These are phyloP conservation scores for Saccharata proteae DNA, from an alignment of 2,329 filamentous ascomycete species.

Conservation along the genomic window DNA sequence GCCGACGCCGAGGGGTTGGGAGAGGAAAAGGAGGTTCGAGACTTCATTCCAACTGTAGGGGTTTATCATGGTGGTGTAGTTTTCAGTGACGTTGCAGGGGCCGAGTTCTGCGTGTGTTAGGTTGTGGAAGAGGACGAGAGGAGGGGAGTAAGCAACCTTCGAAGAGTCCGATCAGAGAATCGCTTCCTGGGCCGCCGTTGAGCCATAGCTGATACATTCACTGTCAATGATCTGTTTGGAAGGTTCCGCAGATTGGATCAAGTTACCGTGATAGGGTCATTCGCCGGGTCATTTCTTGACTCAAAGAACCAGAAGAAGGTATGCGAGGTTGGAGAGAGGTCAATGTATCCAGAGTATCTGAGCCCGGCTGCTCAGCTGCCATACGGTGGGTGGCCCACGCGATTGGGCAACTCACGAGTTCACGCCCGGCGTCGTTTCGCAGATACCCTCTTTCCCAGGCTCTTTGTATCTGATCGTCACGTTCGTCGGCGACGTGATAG, in stretches of 20 bases:
- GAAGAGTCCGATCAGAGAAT: slow-evolving; percentile 3
- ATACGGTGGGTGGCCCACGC: too few species aligned
- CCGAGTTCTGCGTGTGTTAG: too few species aligned
- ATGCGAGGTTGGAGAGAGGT: slow-evolving; percentile 14
- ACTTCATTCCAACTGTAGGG: slow-evolving; percentile 27
- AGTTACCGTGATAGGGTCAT: slow-evolving; percentile 42
- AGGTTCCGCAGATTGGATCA: background rate
- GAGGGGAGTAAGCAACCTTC: slow-evolving; percentile 11
- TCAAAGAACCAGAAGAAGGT: slow-evolving; percentile 57
- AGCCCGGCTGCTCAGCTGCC: too few species aligned
- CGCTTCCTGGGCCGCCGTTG: slow-evolving; percentile 5
- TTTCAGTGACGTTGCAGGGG: slow-evolving; percentile 32
- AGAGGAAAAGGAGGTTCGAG: slow-evolving; percentile 27
- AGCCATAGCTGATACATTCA: slow-evolving; percentile 2
- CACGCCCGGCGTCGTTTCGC: slow-evolving; percentile 25
- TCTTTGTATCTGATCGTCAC: slow-evolving; percentile 33
- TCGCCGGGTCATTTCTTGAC: slow-evolving; percentile 40
- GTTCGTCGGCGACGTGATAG: slow-evolving; percentile 27
- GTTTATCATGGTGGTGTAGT: slow-evolving; percentile 22
- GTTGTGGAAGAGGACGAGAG: slow-evolving; percentile 2
- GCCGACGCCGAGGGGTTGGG: slow-evolving; percentile 27
- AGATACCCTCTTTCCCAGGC: slow-evolving; percentile 34
- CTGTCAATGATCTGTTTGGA: background rate
- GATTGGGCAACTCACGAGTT: too few species aligned
- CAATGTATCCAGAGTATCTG: slow-evolving; percentile 7